Conservation (phyloP, 1,139 yeast genomes). For the Zygosaccharomyces sapae region DNA sequence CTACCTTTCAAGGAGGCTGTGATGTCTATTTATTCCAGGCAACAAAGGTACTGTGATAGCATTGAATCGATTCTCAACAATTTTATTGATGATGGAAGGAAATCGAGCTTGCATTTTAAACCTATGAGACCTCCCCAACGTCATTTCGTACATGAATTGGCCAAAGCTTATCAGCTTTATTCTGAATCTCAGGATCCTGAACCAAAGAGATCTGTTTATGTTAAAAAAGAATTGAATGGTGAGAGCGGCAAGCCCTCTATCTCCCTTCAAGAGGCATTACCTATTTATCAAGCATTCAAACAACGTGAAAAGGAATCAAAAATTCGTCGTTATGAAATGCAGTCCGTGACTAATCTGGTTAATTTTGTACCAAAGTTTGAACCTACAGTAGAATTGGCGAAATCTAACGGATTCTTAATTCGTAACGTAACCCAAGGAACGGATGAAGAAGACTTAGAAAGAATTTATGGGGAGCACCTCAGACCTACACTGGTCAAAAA, state of each 20-base stretch:
- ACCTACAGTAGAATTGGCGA: slow-evolving; percentile 15
- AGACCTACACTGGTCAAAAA: slow-evolving; percentile 28
- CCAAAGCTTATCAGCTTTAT: slow-evolving; percentile 54
- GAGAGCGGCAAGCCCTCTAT: slow-evolving; percentile 36
- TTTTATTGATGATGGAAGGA: slow-evolving; percentile 44
- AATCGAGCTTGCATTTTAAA: slow-evolving; percentile 51
- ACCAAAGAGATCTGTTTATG: slow-evolving; percentile 68
- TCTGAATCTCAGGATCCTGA: slow-evolving; percentile 79
- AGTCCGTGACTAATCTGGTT: slow-evolving; percentile 22
- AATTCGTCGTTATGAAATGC: slow-evolving; percentile 31
- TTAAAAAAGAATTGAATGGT: slow-evolving; percentile 42
- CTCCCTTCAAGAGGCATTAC: slow-evolving; percentile 34
- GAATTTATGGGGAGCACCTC: slow-evolving; percentile 35
- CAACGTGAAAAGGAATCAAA: slow-evolving; percentile 38
- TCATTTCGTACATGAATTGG: slow-evolving; percentile 63
- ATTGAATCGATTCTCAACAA: slow-evolving; percentile 52
- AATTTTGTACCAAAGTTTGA: slow-evolving; percentile 21
- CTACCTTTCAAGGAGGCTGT: slow-evolving; percentile 45
- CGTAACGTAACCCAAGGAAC: slow-evolving; percentile 54
- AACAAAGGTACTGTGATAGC: slow-evolving; percentile 59
- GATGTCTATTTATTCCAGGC: slow-evolving; percentile 45
- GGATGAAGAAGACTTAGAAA: slow-evolving; percentile 44
- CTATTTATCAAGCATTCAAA: slow-evolving; percentile 31
- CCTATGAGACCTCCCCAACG: slow-evolving; percentile 72
- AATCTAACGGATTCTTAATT: slow-evolving; percentile 50